Conservation (phyloP, 768 basidiomycete species). For the Erythrobasidium yunnanense region DNA sequence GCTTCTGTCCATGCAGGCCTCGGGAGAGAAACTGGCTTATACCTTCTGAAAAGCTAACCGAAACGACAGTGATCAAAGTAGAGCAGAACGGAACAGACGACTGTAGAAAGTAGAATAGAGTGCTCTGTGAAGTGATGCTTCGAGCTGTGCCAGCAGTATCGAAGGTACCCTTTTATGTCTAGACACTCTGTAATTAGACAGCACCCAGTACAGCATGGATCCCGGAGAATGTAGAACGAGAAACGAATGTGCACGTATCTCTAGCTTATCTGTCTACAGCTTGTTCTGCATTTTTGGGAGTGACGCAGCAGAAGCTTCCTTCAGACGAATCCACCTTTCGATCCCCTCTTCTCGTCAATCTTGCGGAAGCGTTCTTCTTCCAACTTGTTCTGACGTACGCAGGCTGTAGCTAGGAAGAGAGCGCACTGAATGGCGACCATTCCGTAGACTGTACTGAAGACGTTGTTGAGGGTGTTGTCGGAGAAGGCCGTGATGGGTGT, state of each 20-base stretch:
- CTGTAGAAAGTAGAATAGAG: no score
- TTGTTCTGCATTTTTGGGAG: no score
- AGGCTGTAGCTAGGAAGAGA: slow-evolving; percentile 29
- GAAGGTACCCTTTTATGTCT: no score
- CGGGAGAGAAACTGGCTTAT: slow-evolving; percentile 2
- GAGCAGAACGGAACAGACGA: background rate
- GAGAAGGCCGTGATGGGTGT: slow-evolving; percentile 7
- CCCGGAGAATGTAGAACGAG: background rate
- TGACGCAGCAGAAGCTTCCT: no score
- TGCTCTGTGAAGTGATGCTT: no score
- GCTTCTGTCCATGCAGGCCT: background rate
- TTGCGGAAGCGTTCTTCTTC: slow-evolving; percentile 28
- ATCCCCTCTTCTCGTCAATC: slow-evolving; percentile 29
- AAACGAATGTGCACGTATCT: no score
- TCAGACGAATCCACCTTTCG: slow-evolving; percentile 8
- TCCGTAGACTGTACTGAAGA: slow-evolving; percentile 32
- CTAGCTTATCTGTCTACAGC: no score
- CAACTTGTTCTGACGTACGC: slow-evolving; percentile 27
- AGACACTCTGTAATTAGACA: no score
- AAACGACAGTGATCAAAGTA: background rate
- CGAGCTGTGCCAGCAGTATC: no score
- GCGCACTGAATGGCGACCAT: slow-evolving; percentile 25
- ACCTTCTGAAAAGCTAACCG: background rate
- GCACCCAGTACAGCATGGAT: background rate
- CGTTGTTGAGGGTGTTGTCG: slow-evolving; percentile 29